Base-by-base conservation (phyloP, 73 alveolate genomes). In the Paramecium biaurelia region DNA sequence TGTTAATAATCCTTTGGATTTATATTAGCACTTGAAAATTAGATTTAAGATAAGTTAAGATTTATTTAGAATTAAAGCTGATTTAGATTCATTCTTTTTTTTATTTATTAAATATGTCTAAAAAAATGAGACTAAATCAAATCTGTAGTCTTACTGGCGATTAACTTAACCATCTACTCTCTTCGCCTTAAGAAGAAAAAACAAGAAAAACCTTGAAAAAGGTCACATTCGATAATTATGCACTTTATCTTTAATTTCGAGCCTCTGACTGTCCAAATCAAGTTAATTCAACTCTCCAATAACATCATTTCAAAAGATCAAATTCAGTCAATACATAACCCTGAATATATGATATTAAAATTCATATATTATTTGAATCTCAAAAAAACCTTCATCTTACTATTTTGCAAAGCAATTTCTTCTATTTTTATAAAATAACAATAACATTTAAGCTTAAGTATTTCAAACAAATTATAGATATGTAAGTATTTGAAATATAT, bases 131-230 rank as follows among this genome's bases (percentile, higher is more conserved):
- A 63, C 45, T 63, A 11, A 63, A 32, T 20, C 20, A 63, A 20
- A 32, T 63, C 49, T 63, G 47, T 63, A 63, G 84, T 63, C 84
- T 63, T 23, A 63, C 84, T 63, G 84, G 84, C 11, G 84, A 63
- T 63, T 20, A 30, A 12, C 24, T 30, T 63, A 63, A 63, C 28
- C 45, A 63, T 26, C 24, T 63, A 20, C 49, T 63, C 20, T 32
- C 41, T 14, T 63, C 84, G 24, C 84, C 84, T 20, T 12, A 49
- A 23, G 49, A 14, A 26, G 41, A 63, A 63, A 63, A 30, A 26
- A 63, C 45, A 10, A 63, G 84, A 63, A 63, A 63, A 63, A 26
- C 23, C 84, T 30, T 30, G 10, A 63, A 63, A 63, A 63, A 63
- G 26, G 84, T 63, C 84, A 63, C 84, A 4, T 63, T 63, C 47